Base-by-base conservation (phyloP, 345 rosid genomes). In the Lumnitzera littorea region DNA sequence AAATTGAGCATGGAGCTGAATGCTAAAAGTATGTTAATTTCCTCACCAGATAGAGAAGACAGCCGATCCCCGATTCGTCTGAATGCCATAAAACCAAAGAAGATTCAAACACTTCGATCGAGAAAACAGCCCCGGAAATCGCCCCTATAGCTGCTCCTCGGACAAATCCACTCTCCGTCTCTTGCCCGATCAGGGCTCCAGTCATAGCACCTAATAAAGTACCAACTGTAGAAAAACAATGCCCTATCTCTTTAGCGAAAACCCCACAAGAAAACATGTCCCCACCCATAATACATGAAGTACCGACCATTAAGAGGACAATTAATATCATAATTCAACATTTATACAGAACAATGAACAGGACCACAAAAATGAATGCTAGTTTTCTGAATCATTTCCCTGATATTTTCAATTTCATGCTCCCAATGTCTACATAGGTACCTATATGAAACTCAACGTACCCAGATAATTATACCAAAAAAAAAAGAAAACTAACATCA, bases 121-220 rank as follows among this genome's bases (percentile, higher is more conserved):
- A 95, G 78, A 86, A 95, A 77, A 95, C 99, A 58, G 99, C 99
- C 61, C 99, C 99, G 27, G 99, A 95, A 56, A 95, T 95, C 23
- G 99, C 99, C 47, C 99, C 99, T 55, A 95, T 82, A 1, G 97
- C 97, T 3, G 99, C 97, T 49, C 99, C 99, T 68, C 99, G 67
- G 56, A 95, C 80, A 62, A 95, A 95, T 14, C 99, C 99, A 73
- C 97, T 95, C 68, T 95, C 99, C 1, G 99, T 95, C 72, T 95
- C 99, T 77, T 95, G 99, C 53, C 99, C 99, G 56, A 95, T 95
- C 73, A 95, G 72, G 72, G 99, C 99, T 62, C 99, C 99, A 6
- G 99, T 95, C 81, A 95, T 71, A 67, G 97, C 97, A 36, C 99
- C 99, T 62, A 95, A 84, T 78, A 95, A 79, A 61, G 97, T 91